Base-by-base conservation (phyloP, 1,284 basidiomycete genomes). In the Puccinia polysora region DNA sequence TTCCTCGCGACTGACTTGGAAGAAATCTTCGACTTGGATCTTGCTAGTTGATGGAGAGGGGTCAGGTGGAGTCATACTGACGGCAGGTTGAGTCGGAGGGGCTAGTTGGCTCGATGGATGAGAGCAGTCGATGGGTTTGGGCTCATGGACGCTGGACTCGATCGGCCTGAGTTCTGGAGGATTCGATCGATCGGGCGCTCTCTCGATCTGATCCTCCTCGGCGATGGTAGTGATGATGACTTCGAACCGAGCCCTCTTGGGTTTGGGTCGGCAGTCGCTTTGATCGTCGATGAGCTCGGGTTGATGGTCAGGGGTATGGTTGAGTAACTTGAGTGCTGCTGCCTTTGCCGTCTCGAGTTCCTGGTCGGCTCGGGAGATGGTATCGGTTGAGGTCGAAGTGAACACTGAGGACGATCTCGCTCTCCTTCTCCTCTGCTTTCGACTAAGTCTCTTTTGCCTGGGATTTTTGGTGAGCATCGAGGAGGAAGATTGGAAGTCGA, bases 301-400 rank as follows among this genome's bases (percentile, higher is more conserved):
- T 38, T 38, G 28, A 12, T 50, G 45, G 20, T 43, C 40, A n/a
- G n/a, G 58, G 15, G 65, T 14, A 10, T 68, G 52, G 32, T 68
- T 38, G 28, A 68, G 53, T 58, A 68, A 36, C 38, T 58, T 68
- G 34, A 68, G 56, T 15, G 65, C 53, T 32, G 65, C 65, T n/a
- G 65, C 50, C 43, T 68, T 68, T 14, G 43, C 65, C 14, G 53
- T 56, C n/a, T 34, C 65, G 10, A 68, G 53, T 58, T 68, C 53
- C n/a, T 68, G 38, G 47, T 68, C 40, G 0, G 53, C 50, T 32
- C 50, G 25, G n/a, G 30, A 30, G 6, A 40, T 10, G 20, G 38
- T 45, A 15, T 45, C 52, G n/a, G 34, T 18, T 23, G 50, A 55
- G 38, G 20, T 45, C 45, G 40, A 2, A 25, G 65, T 55, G 20